phyloP scores from a whole-genome alignment of 345 rosid species.

The Ceriops zippeliana region DNA sequence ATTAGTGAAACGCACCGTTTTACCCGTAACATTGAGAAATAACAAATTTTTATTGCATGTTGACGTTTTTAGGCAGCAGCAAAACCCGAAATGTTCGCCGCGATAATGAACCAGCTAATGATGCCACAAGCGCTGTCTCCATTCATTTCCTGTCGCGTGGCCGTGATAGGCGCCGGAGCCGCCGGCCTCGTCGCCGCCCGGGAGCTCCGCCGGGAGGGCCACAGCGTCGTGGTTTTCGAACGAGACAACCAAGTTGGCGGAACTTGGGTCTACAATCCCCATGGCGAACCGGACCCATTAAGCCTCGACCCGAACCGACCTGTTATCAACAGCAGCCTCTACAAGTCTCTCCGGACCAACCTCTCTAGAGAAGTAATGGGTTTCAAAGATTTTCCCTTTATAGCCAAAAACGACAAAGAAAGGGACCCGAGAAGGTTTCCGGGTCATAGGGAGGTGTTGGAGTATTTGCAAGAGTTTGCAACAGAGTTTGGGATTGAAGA shows the following conservation, averaged over 20 bases:
- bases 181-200: slow-evolving; percentile 73
- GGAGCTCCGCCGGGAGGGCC: slow-evolving; percentile 82
- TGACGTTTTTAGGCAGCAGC: no score
- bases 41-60: no score
- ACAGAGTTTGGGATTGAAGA: slow-evolving; percentile 58
- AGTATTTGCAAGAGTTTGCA: slow-evolving; percentile 56
- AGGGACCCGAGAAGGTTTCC: slow-evolving; percentile 75
- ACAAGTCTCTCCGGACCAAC: slow-evolving; percentile 78
- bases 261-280: slow-evolving; percentile 65
- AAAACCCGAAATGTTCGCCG: no score
- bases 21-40: no score
- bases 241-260: slow-evolving; percentile 62
- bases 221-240: slow-evolving; percentile 72
- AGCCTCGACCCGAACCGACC: slow-evolving; percentile 56
- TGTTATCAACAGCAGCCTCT: slow-evolving; percentile 63
- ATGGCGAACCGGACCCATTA: slow-evolving; percentile 60
- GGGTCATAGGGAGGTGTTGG: slow-evolving; percentile 62
- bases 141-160: slow-evolving; percentile 53
- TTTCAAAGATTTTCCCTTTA: slow-evolving; percentile 63
- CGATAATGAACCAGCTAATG: neutral
- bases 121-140: slow-evolving; percentile 34
- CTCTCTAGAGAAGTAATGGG: slow-evolving; percentile 91
- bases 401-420: slow-evolving; percentile 21
- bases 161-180: slow-evolving; percentile 83
- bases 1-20: no score